Evolutionary conservation across 495 filamentous ascomycete genomes (phyloP).

Genomic region (Penicillium alfredii): DNA sequence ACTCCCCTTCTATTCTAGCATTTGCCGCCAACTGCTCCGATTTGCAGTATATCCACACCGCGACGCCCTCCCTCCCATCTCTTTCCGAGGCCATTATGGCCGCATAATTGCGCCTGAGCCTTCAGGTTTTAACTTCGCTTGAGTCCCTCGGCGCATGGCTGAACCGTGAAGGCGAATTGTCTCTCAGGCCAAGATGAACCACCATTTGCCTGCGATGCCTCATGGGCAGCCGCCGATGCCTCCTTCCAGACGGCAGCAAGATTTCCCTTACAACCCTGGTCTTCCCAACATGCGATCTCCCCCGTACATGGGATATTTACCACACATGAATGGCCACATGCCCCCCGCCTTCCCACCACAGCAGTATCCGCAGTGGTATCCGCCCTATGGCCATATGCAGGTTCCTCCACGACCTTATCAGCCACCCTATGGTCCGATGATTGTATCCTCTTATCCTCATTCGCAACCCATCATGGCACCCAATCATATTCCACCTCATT

Average conservation of each 20-base stretch:
- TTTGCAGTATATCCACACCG: no score
- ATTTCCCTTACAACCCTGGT: constrained; percentile 40
- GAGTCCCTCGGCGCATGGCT: constrained; percentile 36
- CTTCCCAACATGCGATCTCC: constrained; percentile 43
- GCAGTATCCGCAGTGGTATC: constrained; percentile 43
- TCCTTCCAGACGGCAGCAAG: constrained; percentile 44
- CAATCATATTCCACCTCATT: constrained; percentile 31
- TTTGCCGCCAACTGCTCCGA: constrained; percentile 3
- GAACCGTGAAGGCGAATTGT: constrained; percentile 34
- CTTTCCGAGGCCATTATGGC: constrained; percentile 31
- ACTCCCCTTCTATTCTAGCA: not conserved
- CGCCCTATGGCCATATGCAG: constrained; percentile 44
- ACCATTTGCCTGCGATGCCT: constrained; percentile 47
- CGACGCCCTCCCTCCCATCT: not conserved
- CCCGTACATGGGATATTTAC: constrained; percentile 42
- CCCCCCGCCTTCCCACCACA: constrained; percentile 39
- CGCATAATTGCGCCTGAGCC: constrained; percentile 26
- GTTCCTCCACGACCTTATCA: constrained; percentile 35
- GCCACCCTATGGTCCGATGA: constrained; percentile 43
- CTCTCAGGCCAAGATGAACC: constrained; percentile 48
- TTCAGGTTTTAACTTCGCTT: constrained; percentile 19
- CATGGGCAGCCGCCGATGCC: constrained; percentile 52
- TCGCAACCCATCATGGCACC: constrained; percentile 40
- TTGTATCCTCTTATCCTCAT: constrained; percentile 45
- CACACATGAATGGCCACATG: constrained; percentile 42